Conservation (phyloP, 768 basidiomycete species). For the Boletellus ananas region DNA sequence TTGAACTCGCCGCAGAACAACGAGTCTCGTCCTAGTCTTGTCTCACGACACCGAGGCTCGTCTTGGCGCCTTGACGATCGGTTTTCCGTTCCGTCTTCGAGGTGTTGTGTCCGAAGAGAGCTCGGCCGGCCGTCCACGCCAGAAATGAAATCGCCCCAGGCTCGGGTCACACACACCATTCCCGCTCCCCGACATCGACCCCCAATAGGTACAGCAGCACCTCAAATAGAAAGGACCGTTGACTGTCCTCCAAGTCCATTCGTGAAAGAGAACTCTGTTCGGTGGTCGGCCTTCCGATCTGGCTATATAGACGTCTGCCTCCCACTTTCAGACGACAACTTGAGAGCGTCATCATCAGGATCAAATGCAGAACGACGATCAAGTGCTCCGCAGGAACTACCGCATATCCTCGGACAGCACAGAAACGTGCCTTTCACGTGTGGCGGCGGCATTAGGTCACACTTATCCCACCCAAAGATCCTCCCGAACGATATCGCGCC, state of each 20-base stretch:
- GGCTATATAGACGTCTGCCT: conserved; percentile 18
- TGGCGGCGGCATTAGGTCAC: neutral
- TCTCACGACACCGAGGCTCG: neutral
- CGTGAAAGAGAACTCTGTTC: neutral
- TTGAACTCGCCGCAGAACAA: conserved; percentile 13
- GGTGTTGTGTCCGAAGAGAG: neutral
- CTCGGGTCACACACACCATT: neutral
- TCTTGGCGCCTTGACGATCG: neutral
- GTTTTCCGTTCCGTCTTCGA: neutral
- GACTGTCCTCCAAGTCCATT: conserved; percentile 2
- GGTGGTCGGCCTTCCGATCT: conserved; percentile 27
- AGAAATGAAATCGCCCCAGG: neutral
- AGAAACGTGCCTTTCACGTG: neutral
- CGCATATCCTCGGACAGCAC: neutral
- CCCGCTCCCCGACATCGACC: neutral
- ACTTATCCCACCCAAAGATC: neutral
- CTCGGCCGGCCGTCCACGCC: neutral
- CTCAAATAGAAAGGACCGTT: conserved; percentile 1
- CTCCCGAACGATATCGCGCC: neutral
- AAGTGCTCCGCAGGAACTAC: neutral
- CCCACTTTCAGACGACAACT: neutral
- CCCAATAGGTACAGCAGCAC: neutral
- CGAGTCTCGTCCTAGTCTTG: conserved; percentile 4
- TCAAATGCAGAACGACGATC: neutral
- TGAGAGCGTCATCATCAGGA: neutral